phyloP scores from a whole-genome alignment of 345 rosid genomes.

The Orychophragmus violaceus region DNA sequence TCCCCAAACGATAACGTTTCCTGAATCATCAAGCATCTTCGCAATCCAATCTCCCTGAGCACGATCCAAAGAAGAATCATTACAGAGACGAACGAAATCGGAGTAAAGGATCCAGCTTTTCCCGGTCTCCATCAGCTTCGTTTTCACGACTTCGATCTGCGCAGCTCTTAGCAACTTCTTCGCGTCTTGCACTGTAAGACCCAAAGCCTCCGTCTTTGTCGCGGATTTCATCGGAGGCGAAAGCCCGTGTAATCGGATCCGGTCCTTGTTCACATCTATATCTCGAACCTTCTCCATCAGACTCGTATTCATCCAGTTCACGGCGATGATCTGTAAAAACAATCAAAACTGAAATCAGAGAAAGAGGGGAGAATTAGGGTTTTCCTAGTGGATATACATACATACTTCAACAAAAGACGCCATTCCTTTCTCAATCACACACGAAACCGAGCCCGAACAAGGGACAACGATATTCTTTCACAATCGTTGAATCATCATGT shows the following conservation, averaged over 20 bases:
- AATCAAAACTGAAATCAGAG: too few relatives aligned
- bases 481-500: conserved; percentile 8
- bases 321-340: conserved; percentile 41
- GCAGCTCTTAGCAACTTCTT: conserved; percentile 70
- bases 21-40: conserved; percentile 67
- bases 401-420: conserved; percentile 34
- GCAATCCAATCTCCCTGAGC: conserved; percentile 47
- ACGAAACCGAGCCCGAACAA: too few relatives aligned
- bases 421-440: conserved; percentile 29
- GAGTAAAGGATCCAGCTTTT: conserved; percentile 47
- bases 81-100: conserved; percentile 55
- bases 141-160: conserved; percentile 60
- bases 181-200: conserved; percentile 48
- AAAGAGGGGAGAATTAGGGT: conserved; percentile 30
- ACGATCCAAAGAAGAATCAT: conserved; percentile 51
- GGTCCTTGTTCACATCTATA: conserved; percentile 42
- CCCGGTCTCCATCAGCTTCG: conserved; percentile 49
- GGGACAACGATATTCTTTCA: too few relatives aligned
- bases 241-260: conserved; percentile 55
- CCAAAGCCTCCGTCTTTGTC: conserved; percentile 9
- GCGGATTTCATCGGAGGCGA: conserved; percentile 24
- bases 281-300: conserved; percentile 48
- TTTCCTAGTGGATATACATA: conserved; percentile 27
- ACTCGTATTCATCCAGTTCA: background rate
- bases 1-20: conserved; percentile 69